Conservation (phyloP, 805 yeast species). For the Teunomyces gatunensis region DNA sequence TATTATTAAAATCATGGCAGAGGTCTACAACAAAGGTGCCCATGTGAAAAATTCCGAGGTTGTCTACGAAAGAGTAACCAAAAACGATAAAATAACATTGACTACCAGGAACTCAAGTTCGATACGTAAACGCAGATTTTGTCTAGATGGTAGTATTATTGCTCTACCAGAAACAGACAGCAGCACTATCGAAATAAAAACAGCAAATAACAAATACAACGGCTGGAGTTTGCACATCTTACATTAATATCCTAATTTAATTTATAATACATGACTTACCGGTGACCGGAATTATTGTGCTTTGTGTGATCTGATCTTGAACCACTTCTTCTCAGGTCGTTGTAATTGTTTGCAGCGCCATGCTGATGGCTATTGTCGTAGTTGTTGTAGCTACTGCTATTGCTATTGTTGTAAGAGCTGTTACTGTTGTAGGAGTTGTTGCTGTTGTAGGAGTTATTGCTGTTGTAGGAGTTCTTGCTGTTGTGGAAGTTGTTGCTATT, state of each 20-base stretch:
- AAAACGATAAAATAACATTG: constrained; percentile 23
- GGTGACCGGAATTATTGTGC: constrained; percentile 1
- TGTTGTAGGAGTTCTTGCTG: background rate
- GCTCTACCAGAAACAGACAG: constrained; percentile 22
- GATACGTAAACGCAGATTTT: constrained; percentile 46
- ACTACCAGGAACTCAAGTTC: constrained; percentile 10
- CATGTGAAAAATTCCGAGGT: constrained; percentile 54
- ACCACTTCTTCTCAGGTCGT: constrained; percentile 4
- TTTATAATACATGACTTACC: background rate
- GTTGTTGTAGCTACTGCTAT: constrained; percentile 1
- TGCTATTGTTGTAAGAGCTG: background rate
- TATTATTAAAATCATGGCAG: constrained; percentile 53
- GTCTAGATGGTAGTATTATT: constrained; percentile 64
- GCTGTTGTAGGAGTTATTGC: background rate
- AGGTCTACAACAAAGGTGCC: constrained; percentile 55
- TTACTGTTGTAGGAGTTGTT: background rate
- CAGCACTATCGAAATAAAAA: constrained; percentile 12
- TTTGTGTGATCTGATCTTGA: background rate
- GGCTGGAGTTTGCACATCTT: constrained; percentile 19
- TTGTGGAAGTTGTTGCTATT: background rate
- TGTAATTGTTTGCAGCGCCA: background rate
- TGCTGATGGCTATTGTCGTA: too few species aligned
- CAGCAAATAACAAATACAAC: constrained; percentile 18
- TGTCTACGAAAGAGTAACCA: constrained; percentile 37
- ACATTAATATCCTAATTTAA: constrained; percentile 5